Base-by-base conservation (phyloP, 225 moss, liverwort and hornwort species). In the Bryum argenteum region DNA sequence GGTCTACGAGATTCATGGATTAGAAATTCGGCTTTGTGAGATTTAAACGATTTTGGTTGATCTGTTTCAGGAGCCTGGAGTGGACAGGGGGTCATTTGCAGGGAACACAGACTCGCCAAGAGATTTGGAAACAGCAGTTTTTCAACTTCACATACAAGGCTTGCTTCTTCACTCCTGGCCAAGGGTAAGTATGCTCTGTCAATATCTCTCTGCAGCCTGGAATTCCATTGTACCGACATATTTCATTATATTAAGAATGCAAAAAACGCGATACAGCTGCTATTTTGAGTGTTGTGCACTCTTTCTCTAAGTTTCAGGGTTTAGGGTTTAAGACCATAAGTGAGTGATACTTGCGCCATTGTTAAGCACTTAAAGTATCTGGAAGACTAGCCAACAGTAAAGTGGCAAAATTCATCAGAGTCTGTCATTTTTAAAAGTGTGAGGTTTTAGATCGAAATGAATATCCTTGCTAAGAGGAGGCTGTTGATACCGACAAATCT, bases 61-160 rank as follows among this genome's bases (percentile, higher is more conserved):
- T 15, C 16, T 66, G 45, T 72, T 26, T 37, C 87, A 91, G 91
- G 40, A 75, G 45, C 37, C 76, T 94, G 21, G 78, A 73, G 71
- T 85, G 76, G 83, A 77, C 75, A 26, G 88, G 71, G 2, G 93
- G 93, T 14, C 80, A 77, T 33, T 94, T 76, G 54, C 52, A 40
- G 58, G 75, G 61, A 17, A 61, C 33, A 58, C n/a, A 11, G n/a
- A 47, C 42, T 53, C 8, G 10, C 26, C 55, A 10, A 1, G 70
- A 75, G 54, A 11, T 47, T 70, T 77, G 83, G 87, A 81, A 77
- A 22, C 71, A 56, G 11, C 79, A 86, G 37, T 72, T 83, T 48
- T 92, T 83, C 56, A 58, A 72, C 10, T 10, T 28, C 71, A 58
- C 58, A 12, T 71, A 71, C 59, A 58, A 64, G 47, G 4, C 52